A percentile compares a stretch with the other conserved stretches of the same genome.
These are phyloP conservation scores for Verticillium albo-atrum DNA, from an alignment of 2,329 filamentous ascomycete species.

Conservation along the genomic window DNA sequence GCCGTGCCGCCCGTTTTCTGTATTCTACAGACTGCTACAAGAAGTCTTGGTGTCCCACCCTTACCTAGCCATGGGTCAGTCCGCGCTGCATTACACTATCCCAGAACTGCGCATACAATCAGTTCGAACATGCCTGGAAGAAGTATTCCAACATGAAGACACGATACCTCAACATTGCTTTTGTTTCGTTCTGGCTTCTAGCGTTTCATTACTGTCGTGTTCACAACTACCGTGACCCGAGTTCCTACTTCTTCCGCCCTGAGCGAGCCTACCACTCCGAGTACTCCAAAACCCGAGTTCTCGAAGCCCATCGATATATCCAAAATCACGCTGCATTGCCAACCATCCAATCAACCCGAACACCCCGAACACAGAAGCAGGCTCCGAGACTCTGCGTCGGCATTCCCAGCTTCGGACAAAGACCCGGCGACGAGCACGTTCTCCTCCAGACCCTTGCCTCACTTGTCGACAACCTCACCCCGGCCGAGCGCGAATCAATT, in stretches of 20 bases:
- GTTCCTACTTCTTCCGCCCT: not conserved
- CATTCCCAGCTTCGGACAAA: conserved; percentile 29
- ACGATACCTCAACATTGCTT: not conserved
- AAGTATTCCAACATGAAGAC: not conserved
- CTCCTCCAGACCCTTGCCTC: conserved; percentile 24
- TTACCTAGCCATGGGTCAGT: not conserved
- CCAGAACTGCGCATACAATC: not conserved
- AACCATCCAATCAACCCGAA: too few relatives aligned
- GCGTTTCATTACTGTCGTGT: not conserved
- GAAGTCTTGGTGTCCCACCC: not conserved
- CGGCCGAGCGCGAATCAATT: conserved; percentile 23
- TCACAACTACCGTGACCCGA: not conserved
- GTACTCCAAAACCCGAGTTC: too few relatives aligned
- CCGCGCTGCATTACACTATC: not conserved
- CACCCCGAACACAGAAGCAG: too few relatives aligned
- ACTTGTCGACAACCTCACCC: conserved; percentile 23
- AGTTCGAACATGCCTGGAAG: not conserved
- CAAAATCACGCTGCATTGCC: too few relatives aligned
- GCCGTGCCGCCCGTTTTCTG: not conserved
- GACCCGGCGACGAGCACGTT: conserved; percentile 12
- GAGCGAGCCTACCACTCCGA: too few relatives aligned
- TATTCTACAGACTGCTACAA: not conserved
- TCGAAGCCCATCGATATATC: too few relatives aligned
- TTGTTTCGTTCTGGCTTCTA: not conserved
- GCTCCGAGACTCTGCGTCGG: conserved; percentile 21